Percentiles rank a stretch among this genome's conserved stretches.
These are phyloP conservation scores for Cytospora piceae DNA, from an alignment of 2,329 filamentous ascomycete genomes.

Conservation along the genomic window DNA sequence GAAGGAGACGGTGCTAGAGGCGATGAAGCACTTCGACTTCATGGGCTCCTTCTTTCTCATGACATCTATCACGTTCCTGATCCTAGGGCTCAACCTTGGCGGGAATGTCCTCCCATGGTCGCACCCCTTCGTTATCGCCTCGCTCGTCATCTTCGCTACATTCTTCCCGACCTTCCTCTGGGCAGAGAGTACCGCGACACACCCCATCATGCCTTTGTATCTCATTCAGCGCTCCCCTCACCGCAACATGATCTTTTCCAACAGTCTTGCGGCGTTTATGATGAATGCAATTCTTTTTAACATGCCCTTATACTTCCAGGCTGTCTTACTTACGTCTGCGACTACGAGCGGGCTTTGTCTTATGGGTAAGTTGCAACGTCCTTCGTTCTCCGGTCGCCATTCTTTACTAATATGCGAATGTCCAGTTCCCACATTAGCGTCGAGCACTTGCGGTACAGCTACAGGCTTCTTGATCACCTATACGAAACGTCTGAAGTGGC, in stretches of 20 bases:
- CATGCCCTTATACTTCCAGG: conserved; percentile 76
- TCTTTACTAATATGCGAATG: neutral
- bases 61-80: conserved; percentile 57
- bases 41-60: conserved; percentile 59
- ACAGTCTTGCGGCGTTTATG: conserved; percentile 55
- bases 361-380: conserved; percentile 40
- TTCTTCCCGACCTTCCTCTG: conserved; percentile 56
- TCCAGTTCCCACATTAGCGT: conserved; percentile 58
- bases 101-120: conserved; percentile 67
- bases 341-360: conserved; percentile 75
- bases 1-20: conserved; percentile 49
- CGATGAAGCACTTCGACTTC: conserved; percentile 61
- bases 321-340: conserved; percentile 69
- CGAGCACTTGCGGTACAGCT: conserved; percentile 57
- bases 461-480: conserved; percentile 67
- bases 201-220: conserved; percentile 64
- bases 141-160: conserved; percentile 52
- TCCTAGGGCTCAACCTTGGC: conserved; percentile 64
- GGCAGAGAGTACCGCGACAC: conserved; percentile 53
- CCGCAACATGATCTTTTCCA: conserved; percentile 61
- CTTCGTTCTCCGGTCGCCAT: too few species aligned
- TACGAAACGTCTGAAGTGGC: conserved; percentile 63
- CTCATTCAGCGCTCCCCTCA: conserved; percentile 55
- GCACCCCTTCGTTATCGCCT: conserved; percentile 60
- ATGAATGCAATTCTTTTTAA: conserved; percentile 64